These are phyloP conservation scores for Isatis tinctoria DNA, from an alignment of 345 rosid species.

Conservation along the genomic window DNA sequence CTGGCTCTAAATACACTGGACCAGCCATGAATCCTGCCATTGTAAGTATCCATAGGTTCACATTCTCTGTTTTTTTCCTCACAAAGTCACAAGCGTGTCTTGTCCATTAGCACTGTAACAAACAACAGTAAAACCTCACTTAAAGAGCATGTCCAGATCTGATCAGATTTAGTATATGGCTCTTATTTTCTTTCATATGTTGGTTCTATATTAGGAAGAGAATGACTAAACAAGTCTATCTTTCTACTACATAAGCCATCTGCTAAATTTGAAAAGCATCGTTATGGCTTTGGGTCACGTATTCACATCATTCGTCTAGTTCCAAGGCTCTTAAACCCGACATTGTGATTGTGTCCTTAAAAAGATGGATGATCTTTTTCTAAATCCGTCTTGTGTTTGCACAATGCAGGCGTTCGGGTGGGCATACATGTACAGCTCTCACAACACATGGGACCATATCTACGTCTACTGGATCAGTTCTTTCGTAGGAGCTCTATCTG, in stretches of 20 bases:
- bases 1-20: slow-evolving; percentile 77
- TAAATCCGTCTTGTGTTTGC: background rate
- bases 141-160: background rate
- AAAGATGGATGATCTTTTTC: background rate
- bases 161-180: background rate
- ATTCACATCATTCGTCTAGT: background rate
- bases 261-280: background rate
- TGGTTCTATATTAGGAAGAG: background rate
- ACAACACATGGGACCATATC: slow-evolving; percentile 90
- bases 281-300: background rate
- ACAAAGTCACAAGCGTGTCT: background rate
- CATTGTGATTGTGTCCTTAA: background rate
- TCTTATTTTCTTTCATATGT: background rate
- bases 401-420: slow-evolving; percentile 93
- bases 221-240: background rate
- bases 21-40: slow-evolving; percentile 99
- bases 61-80: background rate
- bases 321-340: background rate
- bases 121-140: background rate
- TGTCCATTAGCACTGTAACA: background rate
- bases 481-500: slow-evolving; percentile 71
- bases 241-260: background rate
- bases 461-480: slow-evolving; percentile 98
- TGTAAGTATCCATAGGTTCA: slow-evolving; percentile 48
- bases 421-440: slow-evolving; percentile 78